Evolutionary conservation across 495 filamentous ascomycete species (phyloP), one percentile per base, ranked within the genome.

Genomic region (Penicillium lagena): DNA sequence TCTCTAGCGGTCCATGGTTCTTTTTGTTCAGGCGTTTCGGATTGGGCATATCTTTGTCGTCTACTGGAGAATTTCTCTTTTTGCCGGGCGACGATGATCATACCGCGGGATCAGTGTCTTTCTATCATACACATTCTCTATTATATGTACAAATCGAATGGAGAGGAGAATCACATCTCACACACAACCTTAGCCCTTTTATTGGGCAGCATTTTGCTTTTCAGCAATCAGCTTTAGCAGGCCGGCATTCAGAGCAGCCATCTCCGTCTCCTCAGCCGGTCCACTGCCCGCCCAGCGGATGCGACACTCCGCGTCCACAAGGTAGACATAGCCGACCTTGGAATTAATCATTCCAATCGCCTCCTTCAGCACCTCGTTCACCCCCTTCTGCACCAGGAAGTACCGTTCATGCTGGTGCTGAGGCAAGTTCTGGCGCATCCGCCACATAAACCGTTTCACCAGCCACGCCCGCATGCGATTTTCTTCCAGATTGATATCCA

Each of bases 241-340:
- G 1, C 85, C 85, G 53, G 72, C 83, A 8, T 83, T 80, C 53
- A 99, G 54, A 4, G 79, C 76, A 42, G 84, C 79, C 59, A 75
- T 76, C 72, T 97, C 93, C 13, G 71, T 75, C 5, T 64, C 71
- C 37, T 82, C 74, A 11, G 86, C 84, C 33, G 71, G 62, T n/a
- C 89, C 93, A 63, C 89, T 90, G 4, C 87, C 93, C 0, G 91
- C 93, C 93, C 93, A 99, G 30, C 93, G 78, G 47, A 99, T 96
- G 67, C 77, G 83, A 66, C 88, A 94, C 37, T 89, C 68, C 52
- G 79, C 71, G 68, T 99, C 93, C 46, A 99, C 64, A 43, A 99
- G 72, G 68, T 95, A 99, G 22, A 89, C 87, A 71, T 96, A 96
- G 10, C 94, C 94, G 9, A 96, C 90, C 67, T 86, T 89, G 34